These are phyloP conservation scores for Hyphopichia buzzinii DNA, from an alignment of 1,139 yeast species.

Conservation along the genomic window DNA sequence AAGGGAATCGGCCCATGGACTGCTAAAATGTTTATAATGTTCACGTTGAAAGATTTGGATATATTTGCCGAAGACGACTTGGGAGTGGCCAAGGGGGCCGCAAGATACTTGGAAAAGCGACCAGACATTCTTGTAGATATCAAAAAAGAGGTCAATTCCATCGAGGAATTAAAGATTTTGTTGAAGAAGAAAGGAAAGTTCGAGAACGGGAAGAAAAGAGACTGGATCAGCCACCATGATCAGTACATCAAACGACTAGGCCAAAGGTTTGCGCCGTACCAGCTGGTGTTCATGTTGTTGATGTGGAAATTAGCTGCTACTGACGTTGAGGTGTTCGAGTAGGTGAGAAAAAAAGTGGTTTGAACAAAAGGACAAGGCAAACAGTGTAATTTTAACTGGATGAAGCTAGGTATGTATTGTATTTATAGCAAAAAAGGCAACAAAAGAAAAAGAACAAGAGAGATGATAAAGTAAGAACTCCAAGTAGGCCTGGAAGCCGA, in stretches of 20 bases:
- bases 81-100: slow-evolving; percentile 81
- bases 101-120: slow-evolving; percentile 56
- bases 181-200: slow-evolving; percentile 38
- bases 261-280: slow-evolving; percentile 60
- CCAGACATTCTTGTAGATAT: slow-evolving; percentile 49
- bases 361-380: too few relatives aligned
- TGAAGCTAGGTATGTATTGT: too few relatives aligned
- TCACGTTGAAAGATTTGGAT: slow-evolving; percentile 64
- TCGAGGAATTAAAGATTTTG: slow-evolving; percentile 27
- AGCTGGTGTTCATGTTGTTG: slow-evolving; percentile 66
- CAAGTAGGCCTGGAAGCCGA: not conserved
- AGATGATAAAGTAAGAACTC: too few relatives aligned
- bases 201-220: slow-evolving; percentile 40
- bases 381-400: too few relatives aligned
- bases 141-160: slow-evolving; percentile 27
- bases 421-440: too few relatives aligned
- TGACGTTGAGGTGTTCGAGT: slow-evolving; percentile 48
- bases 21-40: slow-evolving; percentile 81
- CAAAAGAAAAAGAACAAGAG: too few relatives aligned
- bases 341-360: too few relatives aligned
- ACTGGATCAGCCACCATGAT: slow-evolving; percentile 64
- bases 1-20: slow-evolving; percentile 93
- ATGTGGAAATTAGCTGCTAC: slow-evolving; percentile 72
- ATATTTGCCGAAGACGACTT: slow-evolving; percentile 78
- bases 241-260: slow-evolving; percentile 57